phyloP scores from a whole-genome alignment of 805 yeast genomes.

The Lipomyces kockii region DNA sequence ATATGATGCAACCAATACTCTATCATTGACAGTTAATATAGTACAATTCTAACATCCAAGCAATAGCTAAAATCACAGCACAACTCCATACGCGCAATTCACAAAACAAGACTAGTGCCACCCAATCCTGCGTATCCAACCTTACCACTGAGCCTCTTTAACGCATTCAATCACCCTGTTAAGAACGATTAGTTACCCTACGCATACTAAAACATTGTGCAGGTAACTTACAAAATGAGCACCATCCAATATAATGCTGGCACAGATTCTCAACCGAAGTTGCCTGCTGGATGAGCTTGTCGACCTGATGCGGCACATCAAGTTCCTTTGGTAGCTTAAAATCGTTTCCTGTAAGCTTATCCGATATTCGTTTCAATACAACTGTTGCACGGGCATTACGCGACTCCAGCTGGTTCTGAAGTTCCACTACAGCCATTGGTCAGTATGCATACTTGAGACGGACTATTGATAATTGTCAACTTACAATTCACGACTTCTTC shows the following conservation, averaged over 20 bases:
- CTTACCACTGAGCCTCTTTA: background rate
- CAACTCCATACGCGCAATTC: background rate
- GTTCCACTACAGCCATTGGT: slow-evolving; percentile 49
- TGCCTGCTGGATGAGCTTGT: slow-evolving; percentile 90
- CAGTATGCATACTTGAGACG: background rate
- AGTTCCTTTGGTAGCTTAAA: slow-evolving; percentile 72
- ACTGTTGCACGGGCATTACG: slow-evolving; percentile 89
- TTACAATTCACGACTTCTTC: slow-evolving; percentile 64
- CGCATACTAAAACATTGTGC: background rate
- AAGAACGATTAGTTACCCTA: background rate
- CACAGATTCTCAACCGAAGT: slow-evolving; percentile 94
- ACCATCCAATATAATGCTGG: slow-evolving; percentile 98
- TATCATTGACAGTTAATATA: background rate
- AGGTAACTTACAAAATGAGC: slow-evolving; percentile 75
- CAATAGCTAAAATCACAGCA: background rate
- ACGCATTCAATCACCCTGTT: background rate
- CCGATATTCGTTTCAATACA: slow-evolving; percentile 86
- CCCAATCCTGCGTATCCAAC: background rate
- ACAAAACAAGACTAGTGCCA: background rate
- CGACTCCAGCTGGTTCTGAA: slow-evolving; percentile 68
- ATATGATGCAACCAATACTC: background rate
- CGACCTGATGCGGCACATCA: slow-evolving; percentile 88
- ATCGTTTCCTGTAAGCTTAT: slow-evolving; percentile 92
- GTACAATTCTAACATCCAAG: background rate
- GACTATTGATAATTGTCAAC: background rate